These are phyloP conservation scores for Calycina marina DNA, from an alignment of 2,329 filamentous ascomycete genomes.

Conservation along the genomic window DNA sequence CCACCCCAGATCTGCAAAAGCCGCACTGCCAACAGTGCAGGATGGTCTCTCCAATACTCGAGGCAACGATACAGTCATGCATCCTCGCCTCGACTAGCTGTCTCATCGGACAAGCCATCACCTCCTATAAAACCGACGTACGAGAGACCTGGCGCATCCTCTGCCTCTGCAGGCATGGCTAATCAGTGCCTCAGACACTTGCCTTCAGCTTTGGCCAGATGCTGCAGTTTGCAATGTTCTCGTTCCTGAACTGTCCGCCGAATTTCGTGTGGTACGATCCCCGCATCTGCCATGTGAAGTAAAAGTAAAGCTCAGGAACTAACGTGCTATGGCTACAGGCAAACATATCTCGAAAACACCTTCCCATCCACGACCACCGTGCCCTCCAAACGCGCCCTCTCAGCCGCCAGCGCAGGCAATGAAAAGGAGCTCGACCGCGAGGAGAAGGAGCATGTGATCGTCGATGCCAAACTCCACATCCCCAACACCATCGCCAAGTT, in stretches of 20 bases:
- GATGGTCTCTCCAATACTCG: conserved; percentile 35
- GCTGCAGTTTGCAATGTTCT: conserved; percentile 64
- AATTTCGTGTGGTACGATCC: conserved; percentile 64
- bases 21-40: no score
- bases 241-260: conserved; percentile 58
- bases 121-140: conserved; percentile 46
- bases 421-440: conserved; percentile 28
- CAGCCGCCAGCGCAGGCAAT: conserved; percentile 26
- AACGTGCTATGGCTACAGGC: no score
- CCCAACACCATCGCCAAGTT: conserved; percentile 55
- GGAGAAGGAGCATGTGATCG: conserved; percentile 29
- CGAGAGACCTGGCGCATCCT: conserved; percentile 10
- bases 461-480: conserved; percentile 39
- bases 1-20: no score
- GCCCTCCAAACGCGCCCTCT: conserved; percentile 26
- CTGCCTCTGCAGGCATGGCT: background rate
- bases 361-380: conserved; percentile 47
- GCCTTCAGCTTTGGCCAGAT: conserved; percentile 52
- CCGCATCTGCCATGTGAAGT: background rate
- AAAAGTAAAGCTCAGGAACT: background rate
- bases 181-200: conserved; percentile 31
- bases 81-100: conserved; percentile 54
- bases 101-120: conserved; percentile 56
- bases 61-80: conserved; percentile 49
- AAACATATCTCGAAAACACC: conserved; percentile 56